A percentile compares a stretch with the other conserved stretches of the same genome.
These are phyloP conservation scores for Didymella pomorum DNA, from an alignment of 2,329 filamentous ascomycete species.

Conservation along the genomic window DNA sequence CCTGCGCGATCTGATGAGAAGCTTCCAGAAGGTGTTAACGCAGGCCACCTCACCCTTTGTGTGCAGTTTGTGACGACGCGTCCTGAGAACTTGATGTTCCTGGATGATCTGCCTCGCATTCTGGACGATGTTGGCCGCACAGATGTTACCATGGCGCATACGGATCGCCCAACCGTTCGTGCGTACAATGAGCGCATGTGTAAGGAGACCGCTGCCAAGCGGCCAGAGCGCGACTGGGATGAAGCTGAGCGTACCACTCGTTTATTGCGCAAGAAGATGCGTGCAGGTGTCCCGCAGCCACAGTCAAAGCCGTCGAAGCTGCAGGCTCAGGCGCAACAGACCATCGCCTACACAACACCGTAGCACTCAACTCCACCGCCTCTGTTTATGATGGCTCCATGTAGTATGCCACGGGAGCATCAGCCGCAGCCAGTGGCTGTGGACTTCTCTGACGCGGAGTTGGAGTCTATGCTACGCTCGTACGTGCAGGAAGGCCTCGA, in stretches of 20 bases:
- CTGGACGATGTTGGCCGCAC: constrained; percentile 21
- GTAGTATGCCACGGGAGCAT: background rate
- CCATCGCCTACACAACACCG: background rate
- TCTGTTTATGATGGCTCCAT: background rate
- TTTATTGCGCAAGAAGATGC: background rate
- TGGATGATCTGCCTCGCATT: constrained; percentile 31
- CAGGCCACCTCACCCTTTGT: constrained; percentile 38
- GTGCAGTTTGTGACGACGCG: constrained; percentile 27
- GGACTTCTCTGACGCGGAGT: background rate
- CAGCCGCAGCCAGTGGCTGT: background rate
- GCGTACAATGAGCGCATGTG: background rate
- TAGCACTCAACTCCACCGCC: background rate
- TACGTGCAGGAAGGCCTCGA: background rate
- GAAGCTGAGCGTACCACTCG: background rate
- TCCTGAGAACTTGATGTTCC: constrained; percentile 26
- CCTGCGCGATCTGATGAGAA: constrained; percentile 32
- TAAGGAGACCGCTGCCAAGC: background rate
- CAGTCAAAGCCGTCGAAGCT: background rate
- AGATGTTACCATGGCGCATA: constrained; percentile 1
- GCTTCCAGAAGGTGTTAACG: constrained; percentile 29
- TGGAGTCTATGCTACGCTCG: constrained; percentile 3
- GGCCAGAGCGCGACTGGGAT: background rate
- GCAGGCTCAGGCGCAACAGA: background rate
- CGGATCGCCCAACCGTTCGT: background rate
- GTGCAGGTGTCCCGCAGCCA: background rate